Conservation (phyloP, 2,329 filamentous ascomycete genomes). For the Fusarium illudens region DNA sequence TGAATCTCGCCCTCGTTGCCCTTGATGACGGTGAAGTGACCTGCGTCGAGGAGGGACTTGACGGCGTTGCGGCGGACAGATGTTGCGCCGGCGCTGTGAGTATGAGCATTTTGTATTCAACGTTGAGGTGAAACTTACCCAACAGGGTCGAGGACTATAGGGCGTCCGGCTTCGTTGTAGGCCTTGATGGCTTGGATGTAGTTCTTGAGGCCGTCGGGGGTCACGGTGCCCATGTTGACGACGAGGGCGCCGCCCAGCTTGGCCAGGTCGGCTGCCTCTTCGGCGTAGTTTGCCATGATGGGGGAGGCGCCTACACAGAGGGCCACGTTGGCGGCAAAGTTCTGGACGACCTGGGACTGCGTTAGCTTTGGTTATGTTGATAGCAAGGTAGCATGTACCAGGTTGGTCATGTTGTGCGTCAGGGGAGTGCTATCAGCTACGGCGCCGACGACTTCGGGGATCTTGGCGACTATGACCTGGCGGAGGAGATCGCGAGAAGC, state of each 20-base stretch:
- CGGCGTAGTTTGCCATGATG: constrained; percentile 91
- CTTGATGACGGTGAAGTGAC: constrained; percentile 89
- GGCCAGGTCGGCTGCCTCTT: constrained; percentile 84
- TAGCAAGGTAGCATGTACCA: constrained; percentile 55
- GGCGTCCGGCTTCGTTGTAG: constrained; percentile 80
- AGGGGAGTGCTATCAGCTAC: constrained; percentile 74
- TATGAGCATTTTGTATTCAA: not conserved
- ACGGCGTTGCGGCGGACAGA: constrained; percentile 75
- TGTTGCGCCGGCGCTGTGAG: constrained; percentile 77
- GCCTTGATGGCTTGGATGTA: constrained; percentile 78
- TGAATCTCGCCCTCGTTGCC: constrained; percentile 91
- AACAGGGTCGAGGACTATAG: constrained; percentile 88
- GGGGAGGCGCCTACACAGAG: constrained; percentile 85
- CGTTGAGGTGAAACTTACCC: constrained; percentile 60
- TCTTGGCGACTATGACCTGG: constrained; percentile 58
- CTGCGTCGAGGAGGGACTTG: constrained; percentile 72
- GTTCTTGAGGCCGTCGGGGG: constrained; percentile 74
- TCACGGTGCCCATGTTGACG: constrained; percentile 95
- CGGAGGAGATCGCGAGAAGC: constrained; percentile 67
- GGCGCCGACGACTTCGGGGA: constrained; percentile 61
- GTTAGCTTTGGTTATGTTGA: not conserved
- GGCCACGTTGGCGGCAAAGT: constrained; percentile 91
- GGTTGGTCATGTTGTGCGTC: constrained; percentile 96
- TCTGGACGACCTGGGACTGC: constrained; percentile 74
- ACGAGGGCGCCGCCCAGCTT: constrained; percentile 80